Evolutionary conservation across 495 filamentous ascomycete genomes (phyloP), one percentile per base, ranked within the genome.

Genomic region (Pyrenopolyporus hunteri): DNA sequence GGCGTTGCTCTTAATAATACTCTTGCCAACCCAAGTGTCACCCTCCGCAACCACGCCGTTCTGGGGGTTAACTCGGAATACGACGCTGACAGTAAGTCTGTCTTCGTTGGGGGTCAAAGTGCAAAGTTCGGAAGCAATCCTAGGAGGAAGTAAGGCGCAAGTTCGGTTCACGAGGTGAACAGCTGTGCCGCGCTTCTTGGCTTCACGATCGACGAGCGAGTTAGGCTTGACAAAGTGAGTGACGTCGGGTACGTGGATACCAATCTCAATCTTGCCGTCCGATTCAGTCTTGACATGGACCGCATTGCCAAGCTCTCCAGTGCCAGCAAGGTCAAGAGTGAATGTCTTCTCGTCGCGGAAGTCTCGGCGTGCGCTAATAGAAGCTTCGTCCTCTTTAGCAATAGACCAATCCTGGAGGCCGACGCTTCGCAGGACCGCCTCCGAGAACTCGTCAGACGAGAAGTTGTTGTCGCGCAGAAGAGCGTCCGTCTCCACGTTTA

Each of bases 381-480:
- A 80, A 35, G 87, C 84, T 66, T 94, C 90, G 45, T 87, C 87
- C 69, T 98, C 93, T 64, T 84, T 87, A 19, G 85, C 84, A 52
- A 97, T 76, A 5, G 91, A 85, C 93, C 93, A 98, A 56, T 96
- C 89, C 40, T 96, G 91, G 68, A 89, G 89, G 22, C 90, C 90
- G 60, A 98, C 89, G 72, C 89, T 97, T 71, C 93, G 92, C 48
- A 93, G 76, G 14, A 98, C 95, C 31, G 95, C 94, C 60, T 98
- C 94, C 6, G 92, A 93, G 73, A 98, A 98, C 61, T 98, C 95
- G 67, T 98, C 94, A 0, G 93, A 92, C 5, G 90, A 88, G 68
- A 98, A 98, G 78, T 98, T 98, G 82, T 98, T 98, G 74, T 98
- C 94, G 39, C 94, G 87, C 33, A 98, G 87, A 19, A 98, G 84